phyloP scores from a whole-genome alignment of 352 stramenopile genomes.

The Globisporangium emineosum region DNA sequence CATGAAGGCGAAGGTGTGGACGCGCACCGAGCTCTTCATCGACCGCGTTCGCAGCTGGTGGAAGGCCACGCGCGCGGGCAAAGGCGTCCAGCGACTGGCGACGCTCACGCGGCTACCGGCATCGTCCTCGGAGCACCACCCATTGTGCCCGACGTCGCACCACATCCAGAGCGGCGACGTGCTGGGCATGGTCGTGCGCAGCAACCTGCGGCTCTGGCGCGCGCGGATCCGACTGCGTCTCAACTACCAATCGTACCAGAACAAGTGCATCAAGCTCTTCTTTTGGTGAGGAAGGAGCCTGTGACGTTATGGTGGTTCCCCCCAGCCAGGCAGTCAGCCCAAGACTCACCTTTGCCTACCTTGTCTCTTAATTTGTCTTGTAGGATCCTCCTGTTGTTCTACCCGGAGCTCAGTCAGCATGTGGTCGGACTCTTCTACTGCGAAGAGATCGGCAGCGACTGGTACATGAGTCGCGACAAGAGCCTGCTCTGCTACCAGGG shows the following conservation, averaged over 20 bases:
- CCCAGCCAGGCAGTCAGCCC: too few species aligned
- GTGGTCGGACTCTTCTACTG: conserved; percentile 76
- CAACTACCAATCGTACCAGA: conserved; percentile 71
- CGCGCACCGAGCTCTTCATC: conserved; percentile 12
- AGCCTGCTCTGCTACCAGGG: conserved; percentile 55
- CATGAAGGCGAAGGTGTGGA: conserved; percentile 24
- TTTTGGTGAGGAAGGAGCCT: conserved; percentile 39
- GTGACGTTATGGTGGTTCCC: background rate
- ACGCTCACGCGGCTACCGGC: conserved; percentile 36
- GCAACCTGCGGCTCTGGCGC: conserved; percentile 67
- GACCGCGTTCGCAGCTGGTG: conserved; percentile 17
- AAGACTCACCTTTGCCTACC: background rate
- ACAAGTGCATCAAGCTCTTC: conserved; percentile 75
- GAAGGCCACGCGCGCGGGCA: conserved; percentile 19
- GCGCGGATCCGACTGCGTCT: conserved; percentile 65
- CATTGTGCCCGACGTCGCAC: conserved; percentile 51
- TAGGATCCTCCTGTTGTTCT: conserved; percentile 67
- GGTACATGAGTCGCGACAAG: conserved; percentile 64
- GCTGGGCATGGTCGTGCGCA: conserved; percentile 57
- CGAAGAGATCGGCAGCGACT: conserved; percentile 54
- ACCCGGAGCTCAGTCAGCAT: conserved; percentile 68
- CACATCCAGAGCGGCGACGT: conserved; percentile 43
- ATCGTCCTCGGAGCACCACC: conserved; percentile 39
- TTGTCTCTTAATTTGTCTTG: background rate
- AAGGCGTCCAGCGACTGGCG: conserved; percentile 23